Evolutionary conservation across 257 asterid genomes (phyloP).

Genomic region (Verbena officinalis): DNA sequence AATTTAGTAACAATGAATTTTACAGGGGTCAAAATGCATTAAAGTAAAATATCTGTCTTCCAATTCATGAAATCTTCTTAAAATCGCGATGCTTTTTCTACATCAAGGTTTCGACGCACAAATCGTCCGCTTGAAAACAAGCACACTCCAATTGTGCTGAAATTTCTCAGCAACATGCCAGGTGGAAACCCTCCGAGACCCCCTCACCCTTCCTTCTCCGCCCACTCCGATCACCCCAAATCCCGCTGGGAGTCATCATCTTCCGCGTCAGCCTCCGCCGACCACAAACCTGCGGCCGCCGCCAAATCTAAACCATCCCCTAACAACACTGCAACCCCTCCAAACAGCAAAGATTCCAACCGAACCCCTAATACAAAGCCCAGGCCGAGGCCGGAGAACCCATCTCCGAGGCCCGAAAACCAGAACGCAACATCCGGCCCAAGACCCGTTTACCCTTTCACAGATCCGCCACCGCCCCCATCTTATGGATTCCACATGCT

Average conservation of each 20-base stretch:
- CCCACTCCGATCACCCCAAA: constrained; percentile 51
- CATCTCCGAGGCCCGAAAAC: constrained; percentile 43
- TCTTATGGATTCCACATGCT: constrained; percentile 93
- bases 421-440: constrained; percentile 37
- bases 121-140: not conserved
- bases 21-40: constrained; percentile 5
- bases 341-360: constrained; percentile 30
- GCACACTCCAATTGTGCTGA: constrained; percentile 1
- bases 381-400: constrained; percentile 40
- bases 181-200: constrained; percentile 52
- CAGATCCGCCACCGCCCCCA: constrained; percentile 87
- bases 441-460: constrained; percentile 49
- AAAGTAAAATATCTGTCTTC: not conserved
- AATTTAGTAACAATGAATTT: not conserved
- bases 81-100: not conserved
- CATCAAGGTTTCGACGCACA: not conserved
- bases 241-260: constrained; percentile 54
- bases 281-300: constrained; percentile 31
- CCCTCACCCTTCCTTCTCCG: constrained; percentile 37
- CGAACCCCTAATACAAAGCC: constrained; percentile 45
- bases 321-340: constrained; percentile 31
- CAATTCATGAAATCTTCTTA: not conserved
- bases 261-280: constrained; percentile 36
- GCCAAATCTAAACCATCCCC: constrained; percentile 52
- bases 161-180: constrained; percentile 34